Percentiles rank a stretch among this genome's conserved stretches.
These are phyloP conservation scores for Stachybotrys chartarum DNA, from an alignment of 2,329 filamentous ascomycete genomes.

Conservation along the genomic window DNA sequence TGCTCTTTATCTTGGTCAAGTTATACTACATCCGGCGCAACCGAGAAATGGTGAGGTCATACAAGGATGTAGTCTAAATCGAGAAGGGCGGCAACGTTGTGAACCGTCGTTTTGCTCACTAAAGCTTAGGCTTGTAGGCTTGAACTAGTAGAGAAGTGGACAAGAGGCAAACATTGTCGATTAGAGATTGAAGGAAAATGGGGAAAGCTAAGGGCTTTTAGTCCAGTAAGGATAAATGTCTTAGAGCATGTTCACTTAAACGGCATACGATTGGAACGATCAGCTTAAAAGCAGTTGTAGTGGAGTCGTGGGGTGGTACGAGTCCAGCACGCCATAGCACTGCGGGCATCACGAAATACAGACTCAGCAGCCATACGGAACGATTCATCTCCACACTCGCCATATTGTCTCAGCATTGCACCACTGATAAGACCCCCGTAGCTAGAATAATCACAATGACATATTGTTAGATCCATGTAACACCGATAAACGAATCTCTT, in stretches of 20 bases:
- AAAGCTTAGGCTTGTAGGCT: no score
- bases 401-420: not conserved
- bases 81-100: no score
- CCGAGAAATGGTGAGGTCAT: constrained; percentile 1
- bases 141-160: no score
- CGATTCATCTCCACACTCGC: not conserved
- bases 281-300: not conserved
- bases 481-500: not conserved
- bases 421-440: not conserved
- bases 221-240: no score
- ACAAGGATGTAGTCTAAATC: no score
- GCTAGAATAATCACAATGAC: not conserved
- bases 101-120: no score
- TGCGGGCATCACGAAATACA: not conserved
- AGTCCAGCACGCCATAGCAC: not conserved
- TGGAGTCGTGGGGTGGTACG: not conserved
- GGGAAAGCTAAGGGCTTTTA: no score
- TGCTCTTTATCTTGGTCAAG: constrained; percentile 20
- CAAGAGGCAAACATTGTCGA: no score
- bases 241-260: no score
- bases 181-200: no score
- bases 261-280: not conserved
- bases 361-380: not conserved
- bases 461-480: not conserved
- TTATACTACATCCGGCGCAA: constrained; percentile 26